Evolutionary conservation across 2,329 filamentous ascomycete species (phyloP), one percentile per base, ranked within the genome.

Genomic region (Nemania serpens): DNA sequence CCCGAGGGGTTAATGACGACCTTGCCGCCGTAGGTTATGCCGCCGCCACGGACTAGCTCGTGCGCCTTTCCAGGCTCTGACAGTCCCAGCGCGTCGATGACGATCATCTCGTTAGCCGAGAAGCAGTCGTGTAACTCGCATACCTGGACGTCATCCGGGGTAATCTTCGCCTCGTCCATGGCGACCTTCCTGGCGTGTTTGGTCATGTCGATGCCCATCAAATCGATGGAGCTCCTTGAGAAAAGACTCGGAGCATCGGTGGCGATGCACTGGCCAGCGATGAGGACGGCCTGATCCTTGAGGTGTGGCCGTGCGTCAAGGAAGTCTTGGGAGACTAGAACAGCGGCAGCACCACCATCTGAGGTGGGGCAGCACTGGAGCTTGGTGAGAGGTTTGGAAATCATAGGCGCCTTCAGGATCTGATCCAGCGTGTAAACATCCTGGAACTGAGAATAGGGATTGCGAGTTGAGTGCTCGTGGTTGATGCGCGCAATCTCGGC

Each of bases 281-380:
- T 91, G 58, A 92, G 82, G 64, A 98, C 80, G n/a, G 95, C 94
- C 70, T 93, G 91, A 58, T 85, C 82, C 73, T 88, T 88, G 61
- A 97, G 86, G 70, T 96, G 88, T 1, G 93, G 93, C 20, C 91
- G 86, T 9, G 89, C 88, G 71, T 94, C 90, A 56, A 98, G 85
- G 83, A 97, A 98, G 49, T 83, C 84, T 77, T 97, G 89, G 0
- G 92, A 96, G 56, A 97, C 93, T 53, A 99, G 80, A 34, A 98
- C 88, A 13, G 91, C 91, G 0, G 95, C 93, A 0, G 93, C 94
- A 48, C 89, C 91, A 50, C 94, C 94, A 76, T 98, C 95, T 0
- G 92, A 96, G 1, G 94, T 98, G 1, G 95, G 94, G 78, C 94
- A 97, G 84, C 94, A 98, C 80, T 98, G 95, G n/a, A 98, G 88